phyloP scores from a whole-genome alignment of 2,329 filamentous ascomycete species.

The Ceratocystis albifundus region DNA sequence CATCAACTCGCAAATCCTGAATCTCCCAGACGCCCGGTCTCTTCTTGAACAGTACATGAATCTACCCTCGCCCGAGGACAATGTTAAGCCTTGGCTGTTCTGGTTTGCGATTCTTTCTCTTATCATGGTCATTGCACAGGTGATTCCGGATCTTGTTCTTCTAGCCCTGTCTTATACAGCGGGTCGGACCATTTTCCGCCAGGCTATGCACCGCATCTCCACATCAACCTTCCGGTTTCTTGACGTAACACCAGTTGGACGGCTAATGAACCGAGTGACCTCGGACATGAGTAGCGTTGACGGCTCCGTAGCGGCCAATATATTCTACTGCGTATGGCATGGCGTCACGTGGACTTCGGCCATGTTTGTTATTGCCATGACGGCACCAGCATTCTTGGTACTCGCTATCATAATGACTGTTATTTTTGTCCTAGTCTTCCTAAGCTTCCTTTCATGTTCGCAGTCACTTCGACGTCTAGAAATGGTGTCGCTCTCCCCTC shows the following conservation, averaged over 20 bases:
- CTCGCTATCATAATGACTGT: conserved; percentile 58
- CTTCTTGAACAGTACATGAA: conserved; percentile 12
- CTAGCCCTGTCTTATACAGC: conserved; percentile 70
- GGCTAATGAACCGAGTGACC: conserved; percentile 84
- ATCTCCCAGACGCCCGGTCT: conserved; percentile 5
- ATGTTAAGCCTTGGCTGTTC: conserved; percentile 64
- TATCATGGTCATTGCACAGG: conserved; percentile 46
- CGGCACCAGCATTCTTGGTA: conserved; percentile 64
- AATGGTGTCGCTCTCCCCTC: conserved; percentile 76
- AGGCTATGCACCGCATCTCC: conserved; percentile 61
- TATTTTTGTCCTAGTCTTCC: conserved; percentile 62
- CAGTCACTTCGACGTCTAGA: conserved; percentile 74
- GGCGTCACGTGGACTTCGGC: conserved; percentile 60
- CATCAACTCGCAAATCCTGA: not conserved
- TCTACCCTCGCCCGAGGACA: conserved; percentile 39
- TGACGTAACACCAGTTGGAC: conserved; percentile 77
- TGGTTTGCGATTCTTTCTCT: conserved; percentile 57
- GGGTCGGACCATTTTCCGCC: conserved; percentile 60
- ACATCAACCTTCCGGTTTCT: conserved; percentile 81
- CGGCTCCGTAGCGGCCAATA: conserved; percentile 65
- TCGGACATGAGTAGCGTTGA: conserved; percentile 85
- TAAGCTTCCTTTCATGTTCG: conserved; percentile 67
- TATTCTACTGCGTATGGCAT: conserved; percentile 60
- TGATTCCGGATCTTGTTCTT: conserved; percentile 54
- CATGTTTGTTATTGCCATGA: conserved; percentile 64